Percentiles rank a stretch among this genome's conserved stretches.
Conservation (phyloP, 2,329 filamentous ascomycete species). For the Xylariaceae sp. region DNA sequence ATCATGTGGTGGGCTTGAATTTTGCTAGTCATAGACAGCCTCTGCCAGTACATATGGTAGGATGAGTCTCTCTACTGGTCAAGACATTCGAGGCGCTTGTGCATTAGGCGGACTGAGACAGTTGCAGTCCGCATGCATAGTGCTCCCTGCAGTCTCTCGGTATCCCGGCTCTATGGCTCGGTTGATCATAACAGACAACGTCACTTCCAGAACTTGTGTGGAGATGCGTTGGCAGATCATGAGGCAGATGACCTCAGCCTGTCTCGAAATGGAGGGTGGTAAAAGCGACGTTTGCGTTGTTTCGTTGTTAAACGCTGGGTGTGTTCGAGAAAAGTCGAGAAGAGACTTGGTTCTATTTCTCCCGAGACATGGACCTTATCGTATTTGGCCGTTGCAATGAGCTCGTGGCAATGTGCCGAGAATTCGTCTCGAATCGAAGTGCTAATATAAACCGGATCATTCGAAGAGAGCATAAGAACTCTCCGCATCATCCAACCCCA, state of each 20-base stretch:
- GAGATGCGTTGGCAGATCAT: slow-evolving; percentile 17
- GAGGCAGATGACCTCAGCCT: slow-evolving; percentile 16
- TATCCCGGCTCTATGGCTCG: slow-evolving; percentile 19
- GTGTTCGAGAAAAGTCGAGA: not conserved
- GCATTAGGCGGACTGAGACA: slow-evolving; percentile 13
- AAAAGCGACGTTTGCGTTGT: slow-evolving; percentile 1
- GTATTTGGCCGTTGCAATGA: slow-evolving; percentile 6
- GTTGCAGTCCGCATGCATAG: slow-evolving; percentile 21
- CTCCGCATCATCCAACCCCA: slow-evolving; percentile 10
- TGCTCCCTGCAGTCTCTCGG: slow-evolving; percentile 17
- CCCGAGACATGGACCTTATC: not conserved
- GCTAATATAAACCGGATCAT: not conserved
- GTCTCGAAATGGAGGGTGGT: slow-evolving; percentile 5
- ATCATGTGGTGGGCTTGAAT: slow-evolving; percentile 18
- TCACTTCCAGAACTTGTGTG: slow-evolving; percentile 7
- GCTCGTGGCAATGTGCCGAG: slow-evolving; percentile 9
- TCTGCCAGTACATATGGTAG: slow-evolving; percentile 14
- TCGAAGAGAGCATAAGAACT: not conserved
- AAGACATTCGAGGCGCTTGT: slow-evolving; percentile 11
- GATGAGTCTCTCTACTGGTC: slow-evolving; percentile 15
- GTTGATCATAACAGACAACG: slow-evolving; percentile 13
- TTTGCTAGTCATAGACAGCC: slow-evolving; percentile 14
- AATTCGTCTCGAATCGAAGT: slow-evolving; percentile 3
- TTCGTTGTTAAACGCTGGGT: not conserved
- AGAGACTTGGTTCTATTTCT: slow-evolving; percentile 4